Evolutionary conservation across 768 basidiomycete species (phyloP), one percentile per base, ranked within the genome.

Genomic region (Calocybe gangraenosa): DNA sequence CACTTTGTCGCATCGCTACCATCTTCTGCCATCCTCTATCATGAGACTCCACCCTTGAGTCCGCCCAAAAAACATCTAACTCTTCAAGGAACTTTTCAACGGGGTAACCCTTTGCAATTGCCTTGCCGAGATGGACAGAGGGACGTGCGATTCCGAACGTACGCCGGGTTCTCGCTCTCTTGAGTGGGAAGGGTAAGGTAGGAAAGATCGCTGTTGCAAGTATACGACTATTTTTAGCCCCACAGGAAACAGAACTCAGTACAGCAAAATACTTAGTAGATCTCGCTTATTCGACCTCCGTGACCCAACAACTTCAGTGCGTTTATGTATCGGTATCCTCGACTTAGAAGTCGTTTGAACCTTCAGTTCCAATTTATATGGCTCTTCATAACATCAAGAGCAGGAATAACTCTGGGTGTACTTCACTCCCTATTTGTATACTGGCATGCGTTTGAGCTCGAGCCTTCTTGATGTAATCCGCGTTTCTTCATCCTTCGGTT

Each of bases 321-420:
- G 71, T 11, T 71, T 82, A 11, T 77, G 85, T 22, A 81, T 98
- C 2, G 95, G 95, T 0, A 65, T 98, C 15, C 75, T 99, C 0
- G 95, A 99, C 65, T 76, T 99, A 7, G 95, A 99, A 61, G 82
- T 99, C n/a, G 36, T 97, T 96, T 56, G 95, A 95, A 0, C 95
- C 95, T 1, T 94, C 92, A 0, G 72, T 95, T 36, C 95, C 95
- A 0, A 95, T 86, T 15, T 70, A 97, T 20, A 91, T 97, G 84
- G 93, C 92, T 2, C 74, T 99, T 20, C 84, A 85, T 58, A 68
- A 78, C 30, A 70, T 73, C 3, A 1, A 92, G 95, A 60, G 92
- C 94, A 0, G 72, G 76, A 22, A 65, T 96, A 39, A 92, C 89
- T 3, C 50, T 69, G 21, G 69, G 92, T 89, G 59, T 22, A 78